These are phyloP conservation scores for Lasiodiplodia hormozganensis DNA, from an alignment of 2,329 filamentous ascomycete genomes.

Conservation along the genomic window DNA sequence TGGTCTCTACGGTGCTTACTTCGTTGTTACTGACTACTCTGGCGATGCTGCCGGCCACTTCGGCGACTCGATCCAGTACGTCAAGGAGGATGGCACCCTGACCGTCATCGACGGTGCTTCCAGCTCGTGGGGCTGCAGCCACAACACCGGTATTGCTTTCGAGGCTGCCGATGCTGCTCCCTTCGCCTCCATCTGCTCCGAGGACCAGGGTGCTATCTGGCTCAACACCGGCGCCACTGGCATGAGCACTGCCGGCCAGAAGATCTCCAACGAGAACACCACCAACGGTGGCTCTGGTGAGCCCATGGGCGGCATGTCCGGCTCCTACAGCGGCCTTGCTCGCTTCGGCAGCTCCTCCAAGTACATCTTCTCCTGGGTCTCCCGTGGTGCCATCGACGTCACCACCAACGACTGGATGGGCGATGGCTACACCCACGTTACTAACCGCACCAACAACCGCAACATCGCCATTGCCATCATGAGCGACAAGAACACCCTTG, in stretches of 20 bases:
- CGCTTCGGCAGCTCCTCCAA: conserved; percentile 59
- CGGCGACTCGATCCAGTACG: conserved; percentile 64
- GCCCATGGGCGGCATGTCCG: conserved; percentile 68
- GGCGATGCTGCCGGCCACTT: conserved; percentile 63
- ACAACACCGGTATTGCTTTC: conserved; percentile 70
- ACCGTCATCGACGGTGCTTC: conserved; percentile 60
- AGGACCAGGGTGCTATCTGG: conserved; percentile 70
- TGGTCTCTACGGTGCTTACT: conserved; percentile 67
- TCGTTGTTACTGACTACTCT: conserved; percentile 66
- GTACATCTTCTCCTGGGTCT: conserved; percentile 70
- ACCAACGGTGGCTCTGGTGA: conserved; percentile 66
- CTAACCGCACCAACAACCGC: conserved; percentile 63
- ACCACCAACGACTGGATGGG: conserved; percentile 66
- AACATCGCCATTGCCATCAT: conserved; percentile 66
- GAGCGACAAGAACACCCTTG: conserved; percentile 64
- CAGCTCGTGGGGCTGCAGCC: conserved; percentile 66
- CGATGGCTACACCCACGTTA: conserved; percentile 58
- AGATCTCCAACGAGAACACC: conserved; percentile 68
- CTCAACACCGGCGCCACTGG: conserved; percentile 66
- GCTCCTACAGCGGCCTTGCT: conserved; percentile 65
- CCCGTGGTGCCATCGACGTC: conserved; percentile 64
- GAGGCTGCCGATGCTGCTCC: conserved; percentile 65
- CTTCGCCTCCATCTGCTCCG: conserved; percentile 65
- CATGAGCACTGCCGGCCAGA: conserved; percentile 61
- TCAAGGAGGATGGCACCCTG: conserved; percentile 57